Percentiles rank a stretch among this genome's conserved stretches.
Conservation (phyloP, 2,329 filamentous ascomycete species). For the Pseudogymnoascus sp. region DNA sequence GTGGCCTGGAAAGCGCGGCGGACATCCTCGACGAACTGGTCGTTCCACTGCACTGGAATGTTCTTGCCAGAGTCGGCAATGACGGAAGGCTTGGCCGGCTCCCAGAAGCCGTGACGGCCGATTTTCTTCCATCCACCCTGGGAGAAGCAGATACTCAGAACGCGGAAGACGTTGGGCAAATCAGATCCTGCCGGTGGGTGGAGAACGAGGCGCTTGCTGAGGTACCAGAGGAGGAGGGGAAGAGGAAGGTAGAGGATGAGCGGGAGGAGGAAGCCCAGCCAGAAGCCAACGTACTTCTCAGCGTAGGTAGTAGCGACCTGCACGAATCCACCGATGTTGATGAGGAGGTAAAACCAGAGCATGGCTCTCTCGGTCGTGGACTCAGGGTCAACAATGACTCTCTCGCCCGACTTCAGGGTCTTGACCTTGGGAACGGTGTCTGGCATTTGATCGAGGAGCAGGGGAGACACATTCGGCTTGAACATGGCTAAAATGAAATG, state of each 20-base stretch:
- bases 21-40: constrained; percentile 72
- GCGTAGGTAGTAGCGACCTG: constrained; percentile 31
- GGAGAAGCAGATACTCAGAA: constrained; percentile 33
- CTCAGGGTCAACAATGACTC: constrained; percentile 51
- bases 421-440: constrained; percentile 34
- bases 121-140: constrained; percentile 39
- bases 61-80: constrained; percentile 48
- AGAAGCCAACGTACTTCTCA: constrained; percentile 42
- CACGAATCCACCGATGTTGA: constrained; percentile 54
- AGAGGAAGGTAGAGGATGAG: constrained; percentile 27
- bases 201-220: constrained; percentile 34
- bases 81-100: constrained; percentile 56
- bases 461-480: constrained; percentile 58
- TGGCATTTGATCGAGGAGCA: constrained; percentile 50
- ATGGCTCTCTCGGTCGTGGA: constrained; percentile 42
- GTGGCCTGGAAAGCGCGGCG: constrained; percentile 60
- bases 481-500: constrained; percentile 49
- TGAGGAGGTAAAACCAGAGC: constrained; percentile 54
- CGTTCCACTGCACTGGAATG: constrained; percentile 69
- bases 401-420: constrained; percentile 45
- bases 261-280: constrained; percentile 37
- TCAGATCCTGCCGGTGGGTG: constrained; percentile 39
- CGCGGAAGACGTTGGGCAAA: constrained; percentile 34
- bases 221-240: constrained; percentile 17
- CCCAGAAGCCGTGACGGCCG: constrained; percentile 51